Evolutionary conservation across 1,284 basidiomycete genomes (phyloP).

Genomic region (Paramarasmius palmivorus): DNA sequence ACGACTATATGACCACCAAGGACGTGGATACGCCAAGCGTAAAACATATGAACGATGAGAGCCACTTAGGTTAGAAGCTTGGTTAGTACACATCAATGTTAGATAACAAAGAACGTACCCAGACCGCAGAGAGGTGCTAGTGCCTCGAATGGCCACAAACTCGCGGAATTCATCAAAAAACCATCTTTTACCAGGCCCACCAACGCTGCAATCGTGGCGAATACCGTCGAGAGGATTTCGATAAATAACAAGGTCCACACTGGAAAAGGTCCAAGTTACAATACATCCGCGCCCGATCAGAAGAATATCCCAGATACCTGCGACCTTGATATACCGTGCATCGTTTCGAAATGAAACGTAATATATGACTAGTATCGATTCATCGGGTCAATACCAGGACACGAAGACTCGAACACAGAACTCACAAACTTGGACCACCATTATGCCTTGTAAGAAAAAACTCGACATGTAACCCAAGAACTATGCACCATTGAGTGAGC

Average conservation of each 20-base stretch:
- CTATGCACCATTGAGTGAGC: neutral
- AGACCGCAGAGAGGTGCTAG: neutral
- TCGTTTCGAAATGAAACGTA: neutral
- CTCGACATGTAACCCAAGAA: neutral
- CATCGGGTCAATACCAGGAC: neutral
- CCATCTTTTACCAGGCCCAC: neutral
- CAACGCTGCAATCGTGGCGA: neutral
- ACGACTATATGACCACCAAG: slow-evolving; percentile 6
- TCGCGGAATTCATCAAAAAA: neutral
- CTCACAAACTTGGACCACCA: slow-evolving; percentile 1
- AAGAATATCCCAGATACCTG: neutral
- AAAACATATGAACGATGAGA: slow-evolving; percentile 13
- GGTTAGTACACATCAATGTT: neutral
- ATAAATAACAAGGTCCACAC: neutral
- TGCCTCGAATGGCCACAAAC: neutral
- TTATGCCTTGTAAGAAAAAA: neutral
- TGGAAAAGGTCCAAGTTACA: neutral
- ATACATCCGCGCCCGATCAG: neutral
- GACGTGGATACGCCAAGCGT: slow-evolving; percentile 13
- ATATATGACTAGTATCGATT: neutral
- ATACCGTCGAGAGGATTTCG: neutral
- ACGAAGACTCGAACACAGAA: neutral
- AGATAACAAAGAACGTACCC: neutral
- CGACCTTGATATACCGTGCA: neutral
- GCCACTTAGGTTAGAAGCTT: neutral